Percentiles rank a stretch among this genome's conserved stretches.
Conservation (phyloP, 1,284 basidiomycete species). For the Puccinia sorghi region DNA sequence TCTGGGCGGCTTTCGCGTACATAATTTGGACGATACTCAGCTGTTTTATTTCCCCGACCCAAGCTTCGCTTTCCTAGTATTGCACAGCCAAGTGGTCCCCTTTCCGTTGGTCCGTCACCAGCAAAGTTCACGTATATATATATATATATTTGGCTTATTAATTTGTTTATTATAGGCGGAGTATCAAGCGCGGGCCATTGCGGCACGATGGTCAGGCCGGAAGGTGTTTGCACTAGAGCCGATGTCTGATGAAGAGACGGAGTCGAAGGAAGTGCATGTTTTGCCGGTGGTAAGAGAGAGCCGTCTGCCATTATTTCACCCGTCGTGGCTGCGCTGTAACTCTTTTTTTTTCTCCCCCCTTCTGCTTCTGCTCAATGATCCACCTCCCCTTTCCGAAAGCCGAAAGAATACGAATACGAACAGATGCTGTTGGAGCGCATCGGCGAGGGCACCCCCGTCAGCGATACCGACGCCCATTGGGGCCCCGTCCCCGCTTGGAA, state of each 20-base stretch:
- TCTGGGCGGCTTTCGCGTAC: conserved; percentile 6
- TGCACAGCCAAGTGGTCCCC: conserved; percentile 15
- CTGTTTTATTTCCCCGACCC: conserved; percentile 43
- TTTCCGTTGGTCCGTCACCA: conserved; percentile 39
- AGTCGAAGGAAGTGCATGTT: conserved; percentile 31
- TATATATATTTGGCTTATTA: not conserved
- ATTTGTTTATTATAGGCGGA: conserved; percentile 26
- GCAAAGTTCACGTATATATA: too few relatives aligned
- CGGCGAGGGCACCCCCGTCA: not conserved
- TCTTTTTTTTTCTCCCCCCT: not conserved
- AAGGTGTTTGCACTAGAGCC: not conserved
- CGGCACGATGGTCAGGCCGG: conserved; percentile 23
- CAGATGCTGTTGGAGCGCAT: conserved; percentile 23
- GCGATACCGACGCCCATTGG: not conserved
- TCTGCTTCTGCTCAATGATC: too few relatives aligned
- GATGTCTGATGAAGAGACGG: conserved; percentile 10
- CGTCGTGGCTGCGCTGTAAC: too few relatives aligned
- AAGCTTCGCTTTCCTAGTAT: conserved; percentile 14
- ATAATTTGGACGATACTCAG: conserved; percentile 34
- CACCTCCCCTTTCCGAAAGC: not conserved
- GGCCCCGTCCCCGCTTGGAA: conserved; percentile 18
- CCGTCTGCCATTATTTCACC: not conserved
- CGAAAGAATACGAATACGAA: conserved; percentile 20
- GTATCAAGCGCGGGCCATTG: conserved; percentile 40
- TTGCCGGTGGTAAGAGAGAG: not conserved